phyloP scores from a whole-genome alignment of 73 alveolate species.

The Paraurostyla sp. region DNA sequence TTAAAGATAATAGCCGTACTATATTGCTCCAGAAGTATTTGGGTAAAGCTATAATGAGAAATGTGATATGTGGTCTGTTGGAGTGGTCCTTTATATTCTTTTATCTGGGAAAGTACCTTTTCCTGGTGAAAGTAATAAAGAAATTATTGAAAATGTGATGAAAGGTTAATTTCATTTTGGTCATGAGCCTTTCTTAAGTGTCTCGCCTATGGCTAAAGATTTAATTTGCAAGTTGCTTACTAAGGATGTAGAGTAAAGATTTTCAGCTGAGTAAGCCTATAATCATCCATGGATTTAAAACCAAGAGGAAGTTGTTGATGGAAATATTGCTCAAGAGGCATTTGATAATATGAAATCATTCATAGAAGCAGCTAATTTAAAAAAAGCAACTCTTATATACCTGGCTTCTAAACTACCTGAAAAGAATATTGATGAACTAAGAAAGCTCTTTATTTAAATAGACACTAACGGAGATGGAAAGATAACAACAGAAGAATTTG shows the following conservation, averaged over 20 bases:
- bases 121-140: conserved; percentile 74
- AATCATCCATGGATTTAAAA: conserved; percentile 77
- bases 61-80: conserved; percentile 69
- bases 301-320: conserved; percentile 52
- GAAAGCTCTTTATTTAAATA: conserved; percentile 16
- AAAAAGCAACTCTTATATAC: conserved; percentile 37
- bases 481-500: conserved; percentile 31
- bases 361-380: conserved; percentile 59
- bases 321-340: conserved; percentile 47
- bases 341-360: conserved; percentile 15
- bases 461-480: conserved; percentile 62
- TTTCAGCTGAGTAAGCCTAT: conserved; percentile 75
- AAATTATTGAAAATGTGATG: conserved; percentile 62
- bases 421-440: conserved; percentile 60
- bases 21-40: conserved; percentile 73
- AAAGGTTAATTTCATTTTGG: conserved; percentile 34
- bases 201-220: conserved; percentile 58
- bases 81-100: conserved; percentile 67
- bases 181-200: conserved; percentile 29
- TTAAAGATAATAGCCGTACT: conserved; percentile 54
- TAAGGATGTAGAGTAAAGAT: conserved; percentile 34
- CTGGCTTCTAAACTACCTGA: conserved; percentile 60
- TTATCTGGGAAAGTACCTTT: conserved; percentile 72
- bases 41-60: conserved; percentile 25
- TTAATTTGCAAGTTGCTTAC: conserved; percentile 62